Percentiles rank a stretch among this genome's conserved stretches.
Conservation (phyloP, 768 basidiomycete genomes). For the Crepidotus variabilis region DNA sequence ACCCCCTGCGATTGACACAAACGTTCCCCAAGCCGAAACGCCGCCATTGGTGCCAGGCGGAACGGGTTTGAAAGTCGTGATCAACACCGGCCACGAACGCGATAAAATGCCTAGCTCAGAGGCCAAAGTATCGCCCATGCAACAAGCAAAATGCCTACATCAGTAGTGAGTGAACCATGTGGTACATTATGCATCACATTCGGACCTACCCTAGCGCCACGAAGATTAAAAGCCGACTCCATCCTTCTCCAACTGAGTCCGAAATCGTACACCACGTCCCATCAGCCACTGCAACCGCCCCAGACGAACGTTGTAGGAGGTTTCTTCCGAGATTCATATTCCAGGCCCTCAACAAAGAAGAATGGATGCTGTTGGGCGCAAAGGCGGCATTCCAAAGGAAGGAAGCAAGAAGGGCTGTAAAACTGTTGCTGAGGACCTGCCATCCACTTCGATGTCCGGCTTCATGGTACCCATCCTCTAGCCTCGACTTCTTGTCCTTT, state of each 20-base stretch:
- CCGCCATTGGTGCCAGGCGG: constrained; percentile 93
- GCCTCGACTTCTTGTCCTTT: constrained; percentile 64
- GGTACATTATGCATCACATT: neutral
- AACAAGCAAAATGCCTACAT: constrained; percentile 80
- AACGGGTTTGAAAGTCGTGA: constrained; percentile 72
- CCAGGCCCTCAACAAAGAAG: constrained; percentile 18
- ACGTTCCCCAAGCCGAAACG: constrained; percentile 71
- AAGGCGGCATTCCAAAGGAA: constrained; percentile 64
- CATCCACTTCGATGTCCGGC: constrained; percentile 70
- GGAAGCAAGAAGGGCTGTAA: constrained; percentile 55
- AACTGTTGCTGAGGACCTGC: constrained; percentile 84
- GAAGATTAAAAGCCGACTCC: constrained; percentile 62
- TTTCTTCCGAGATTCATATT: constrained; percentile 18
- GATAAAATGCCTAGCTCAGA: constrained; percentile 92
- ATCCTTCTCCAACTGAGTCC: constrained; percentile 36
- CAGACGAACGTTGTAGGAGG: too few relatives aligned
- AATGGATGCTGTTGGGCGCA: constrained; percentile 38
- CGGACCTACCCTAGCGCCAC: constrained; percentile 57
- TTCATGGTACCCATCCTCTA: constrained; percentile 78
- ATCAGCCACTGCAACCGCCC: too few relatives aligned
- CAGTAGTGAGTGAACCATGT: neutral
- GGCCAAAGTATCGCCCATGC: constrained; percentile 88
- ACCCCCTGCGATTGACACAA: constrained; percentile 73
- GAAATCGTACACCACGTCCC: constrained; percentile 61
- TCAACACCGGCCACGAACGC: constrained; percentile 58